Conservation (phyloP, 1,284 basidiomycete genomes). For the Trametes pubescens region DNA sequence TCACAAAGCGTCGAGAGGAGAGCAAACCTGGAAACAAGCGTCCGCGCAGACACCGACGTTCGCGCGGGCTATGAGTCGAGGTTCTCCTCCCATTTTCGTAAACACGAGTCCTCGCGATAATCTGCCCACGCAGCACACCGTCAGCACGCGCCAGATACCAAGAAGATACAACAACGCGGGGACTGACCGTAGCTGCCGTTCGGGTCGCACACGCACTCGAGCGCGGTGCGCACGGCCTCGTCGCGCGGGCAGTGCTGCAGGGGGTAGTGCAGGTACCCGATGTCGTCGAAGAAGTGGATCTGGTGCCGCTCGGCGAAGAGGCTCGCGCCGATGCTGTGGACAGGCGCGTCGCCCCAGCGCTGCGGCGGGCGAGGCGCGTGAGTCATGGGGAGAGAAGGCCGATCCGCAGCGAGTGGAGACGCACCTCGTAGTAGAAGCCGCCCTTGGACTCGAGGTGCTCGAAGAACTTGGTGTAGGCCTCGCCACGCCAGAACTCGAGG, state of each 20-base stretch:
- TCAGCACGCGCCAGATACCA: neutral
- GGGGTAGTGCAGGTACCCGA: constrained; percentile 64
- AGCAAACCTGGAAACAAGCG: no score
- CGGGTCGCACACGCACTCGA: constrained; percentile 54
- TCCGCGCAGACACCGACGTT: no score
- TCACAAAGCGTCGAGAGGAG: neutral
- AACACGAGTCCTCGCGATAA: neutral
- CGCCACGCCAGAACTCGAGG: constrained; percentile 64
- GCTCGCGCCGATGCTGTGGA: constrained; percentile 78
- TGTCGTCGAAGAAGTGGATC: constrained; percentile 75
- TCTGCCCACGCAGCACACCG: neutral
- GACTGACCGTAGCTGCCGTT: constrained; percentile 54
- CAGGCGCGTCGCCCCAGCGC: constrained; percentile 85
- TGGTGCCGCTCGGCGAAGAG: constrained; percentile 68
- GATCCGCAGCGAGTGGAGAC: constrained; percentile 19
- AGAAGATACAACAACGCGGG: neutral
- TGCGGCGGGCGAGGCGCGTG: constrained; percentile 24
- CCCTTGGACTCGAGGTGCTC: constrained; percentile 75
- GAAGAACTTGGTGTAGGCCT: constrained; percentile 79
- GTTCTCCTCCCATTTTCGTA: constrained; percentile 2
- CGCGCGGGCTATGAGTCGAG: neutral
- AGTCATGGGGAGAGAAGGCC: neutral
- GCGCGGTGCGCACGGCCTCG: constrained; percentile 49
- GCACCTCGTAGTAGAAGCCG: constrained; percentile 82
- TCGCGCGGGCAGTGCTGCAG: constrained; percentile 61